Evolutionary conservation across 164 flowering plant genomes (phyloP).

Genomic region (Warburgia ugandensis): DNA sequence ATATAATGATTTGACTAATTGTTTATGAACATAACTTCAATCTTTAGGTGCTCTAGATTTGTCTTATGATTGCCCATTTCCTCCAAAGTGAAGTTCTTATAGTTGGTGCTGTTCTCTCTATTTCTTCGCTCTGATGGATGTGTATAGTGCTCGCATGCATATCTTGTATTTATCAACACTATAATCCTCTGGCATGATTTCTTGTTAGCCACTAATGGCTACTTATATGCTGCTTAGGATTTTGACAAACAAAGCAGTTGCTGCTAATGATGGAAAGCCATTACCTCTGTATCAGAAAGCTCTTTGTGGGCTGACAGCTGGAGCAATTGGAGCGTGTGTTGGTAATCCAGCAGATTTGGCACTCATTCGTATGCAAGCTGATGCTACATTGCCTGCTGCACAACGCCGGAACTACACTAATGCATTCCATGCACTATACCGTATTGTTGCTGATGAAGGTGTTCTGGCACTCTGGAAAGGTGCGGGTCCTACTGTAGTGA

Average conservation of each 20-base stretch:
- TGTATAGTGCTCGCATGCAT: too few species aligned
- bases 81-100: too few species aligned
- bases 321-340: conserved; percentile 82
- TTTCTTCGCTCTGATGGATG: too few species aligned
- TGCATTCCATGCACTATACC: conserved; percentile 79
- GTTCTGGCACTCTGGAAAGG: conserved; percentile 90
- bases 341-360: conserved; percentile 94
- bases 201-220: too few species aligned
- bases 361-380: conserved; percentile 93
- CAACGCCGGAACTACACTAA: conserved; percentile 76
- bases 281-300: conserved; percentile 88
- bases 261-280: conserved; percentile 92
- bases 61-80: too few species aligned
- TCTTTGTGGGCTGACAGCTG: conserved; percentile 88
- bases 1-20: too few species aligned
- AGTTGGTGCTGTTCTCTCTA: too few species aligned
- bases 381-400: conserved; percentile 73
- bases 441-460: conserved; percentile 76
- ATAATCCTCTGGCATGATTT: too few species aligned
- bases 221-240: too few species aligned
- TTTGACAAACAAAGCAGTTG: conserved; percentile 74
- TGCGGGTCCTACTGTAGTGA: conserved; percentile 85
- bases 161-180: too few species aligned
- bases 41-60: too few species aligned
- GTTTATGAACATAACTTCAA: too few species aligned